Percentiles rank a stretch among this genome's conserved stretches.
phyloP scores from a whole-genome alignment of 805 yeast species.

The Barnettozyma botsteinii region DNA sequence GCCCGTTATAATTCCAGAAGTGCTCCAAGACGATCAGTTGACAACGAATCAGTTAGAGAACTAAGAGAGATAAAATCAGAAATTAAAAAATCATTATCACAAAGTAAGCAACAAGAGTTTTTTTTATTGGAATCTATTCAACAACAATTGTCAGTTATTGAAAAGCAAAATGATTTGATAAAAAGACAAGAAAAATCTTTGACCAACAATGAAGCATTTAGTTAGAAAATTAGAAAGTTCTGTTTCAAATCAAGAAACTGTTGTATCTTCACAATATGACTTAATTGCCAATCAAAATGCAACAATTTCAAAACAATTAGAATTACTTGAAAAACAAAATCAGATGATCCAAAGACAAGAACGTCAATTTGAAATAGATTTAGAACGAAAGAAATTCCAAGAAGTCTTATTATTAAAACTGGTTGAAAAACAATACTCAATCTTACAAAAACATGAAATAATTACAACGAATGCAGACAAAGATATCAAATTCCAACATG shows the following conservation, averaged over 20 bases:
- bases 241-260: not conserved
- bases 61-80: not conserved
- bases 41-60: not conserved
- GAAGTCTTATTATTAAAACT: not conserved
- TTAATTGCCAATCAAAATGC: not conserved
- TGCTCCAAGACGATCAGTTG: too few relatives aligned
- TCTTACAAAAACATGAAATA: not conserved
- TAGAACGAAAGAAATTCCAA: not conserved
- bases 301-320: not conserved
- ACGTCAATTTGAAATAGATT: not conserved
- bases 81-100: not conserved
- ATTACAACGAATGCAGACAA: not conserved
- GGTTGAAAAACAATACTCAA: constrained; percentile 1
- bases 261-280: not conserved
- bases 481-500: not conserved
- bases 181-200: not conserved
- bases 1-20: too few relatives aligned
- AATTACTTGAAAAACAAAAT: not conserved
- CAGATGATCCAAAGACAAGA: constrained; percentile 1
- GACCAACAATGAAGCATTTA: not conserved
- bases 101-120: not conserved
- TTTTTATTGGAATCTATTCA: not conserved
- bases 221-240: not conserved
- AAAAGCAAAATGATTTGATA: not conserved
- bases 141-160: not conserved